Evolutionary conservation across 805 yeast genomes (phyloP).

Genomic region (Yueomyces sp.): DNA sequence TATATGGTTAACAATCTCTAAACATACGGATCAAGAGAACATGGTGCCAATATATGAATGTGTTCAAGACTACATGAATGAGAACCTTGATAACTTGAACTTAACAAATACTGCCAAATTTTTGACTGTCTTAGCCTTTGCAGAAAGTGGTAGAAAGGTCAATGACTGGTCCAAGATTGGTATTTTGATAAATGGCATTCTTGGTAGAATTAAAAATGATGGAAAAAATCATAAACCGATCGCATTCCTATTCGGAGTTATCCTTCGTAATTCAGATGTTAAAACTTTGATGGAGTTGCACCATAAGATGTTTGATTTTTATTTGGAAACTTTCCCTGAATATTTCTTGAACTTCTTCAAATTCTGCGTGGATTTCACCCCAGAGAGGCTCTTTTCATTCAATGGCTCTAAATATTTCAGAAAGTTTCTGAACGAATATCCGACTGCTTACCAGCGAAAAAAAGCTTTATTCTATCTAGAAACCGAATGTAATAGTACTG

Average conservation of each 20-base stretch:
- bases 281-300: conserved; percentile 35
- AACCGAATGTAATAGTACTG: conserved; percentile 17
- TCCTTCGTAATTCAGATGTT: conserved; percentile 44
- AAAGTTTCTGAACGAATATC: conserved; percentile 31
- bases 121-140: conserved; percentile 38
- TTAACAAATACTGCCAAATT: conserved; percentile 28
- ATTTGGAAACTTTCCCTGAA: conserved; percentile 28
- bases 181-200: conserved; percentile 1
- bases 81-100: conserved; percentile 4
- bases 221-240: not conserved
- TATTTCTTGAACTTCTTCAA: conserved; percentile 33
- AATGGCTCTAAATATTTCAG: conserved; percentile 34
- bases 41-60: conserved; percentile 32
- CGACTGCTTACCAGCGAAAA: conserved; percentile 26
- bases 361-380: conserved; percentile 26
- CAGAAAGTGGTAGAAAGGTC: conserved; percentile 59
- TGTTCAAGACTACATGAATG: conserved; percentile 14
- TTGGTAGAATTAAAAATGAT: conserved; percentile 5
- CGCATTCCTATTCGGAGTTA: conserved; percentile 33
- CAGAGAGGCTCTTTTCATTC: conserved; percentile 31
- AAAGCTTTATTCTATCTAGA: conserved; percentile 32
- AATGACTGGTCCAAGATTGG: conserved; percentile 32
- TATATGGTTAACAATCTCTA: conserved; percentile 37
- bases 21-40: conserved; percentile 38
- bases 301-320: conserved; percentile 29